Evolutionary conservation across 257 asterid genomes (phyloP).

Genomic region (Scutellaria galericulata): DNA sequence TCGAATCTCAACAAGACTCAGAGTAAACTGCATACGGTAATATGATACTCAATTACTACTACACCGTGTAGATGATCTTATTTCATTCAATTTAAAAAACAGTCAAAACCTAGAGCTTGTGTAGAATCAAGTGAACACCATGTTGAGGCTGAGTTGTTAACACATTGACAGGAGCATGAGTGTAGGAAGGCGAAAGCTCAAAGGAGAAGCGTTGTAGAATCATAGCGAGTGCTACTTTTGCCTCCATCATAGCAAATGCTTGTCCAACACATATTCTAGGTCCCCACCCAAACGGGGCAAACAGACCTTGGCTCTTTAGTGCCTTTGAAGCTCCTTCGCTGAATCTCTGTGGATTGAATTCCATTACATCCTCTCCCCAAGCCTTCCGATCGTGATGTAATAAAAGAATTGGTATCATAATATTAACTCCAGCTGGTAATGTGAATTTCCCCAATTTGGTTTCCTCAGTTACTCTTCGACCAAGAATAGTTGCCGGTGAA

Average conservation of each 20-base stretch:
- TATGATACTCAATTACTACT: neutral
- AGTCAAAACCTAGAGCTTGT: neutral
- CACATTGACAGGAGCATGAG: slow-evolving; percentile 33
- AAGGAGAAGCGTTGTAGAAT: slow-evolving; percentile 44
- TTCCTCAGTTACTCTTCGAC: slow-evolving; percentile 26
- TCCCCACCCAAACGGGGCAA: slow-evolving; percentile 50
- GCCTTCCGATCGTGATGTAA: slow-evolving; percentile 36
- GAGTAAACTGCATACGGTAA: too few relatives aligned
- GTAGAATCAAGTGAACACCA: slow-evolving; percentile 40
- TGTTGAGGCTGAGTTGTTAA: slow-evolving; percentile 39
- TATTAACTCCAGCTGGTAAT: slow-evolving; percentile 24
- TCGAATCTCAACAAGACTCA: too few relatives aligned
- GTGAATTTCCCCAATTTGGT: slow-evolving; percentile 34
- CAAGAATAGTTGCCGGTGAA: slow-evolving; percentile 23
- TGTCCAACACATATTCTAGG: slow-evolving; percentile 48
- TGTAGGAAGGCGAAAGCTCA: slow-evolving; percentile 41
- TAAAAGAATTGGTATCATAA: slow-evolving; percentile 23
- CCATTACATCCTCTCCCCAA: slow-evolving; percentile 51
- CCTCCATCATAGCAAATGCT: slow-evolving; percentile 41
- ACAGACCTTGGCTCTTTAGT: slow-evolving; percentile 29
- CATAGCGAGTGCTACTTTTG: slow-evolving; percentile 42
- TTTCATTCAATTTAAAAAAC: neutral
- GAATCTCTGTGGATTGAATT: slow-evolving; percentile 49
- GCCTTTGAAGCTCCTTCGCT: slow-evolving; percentile 42
- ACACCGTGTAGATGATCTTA: neutral